Evolutionary conservation across 768 basidiomycete species (phyloP), one percentile per base, ranked within the genome.

Genomic region (Tylopilus intermedius): DNA sequence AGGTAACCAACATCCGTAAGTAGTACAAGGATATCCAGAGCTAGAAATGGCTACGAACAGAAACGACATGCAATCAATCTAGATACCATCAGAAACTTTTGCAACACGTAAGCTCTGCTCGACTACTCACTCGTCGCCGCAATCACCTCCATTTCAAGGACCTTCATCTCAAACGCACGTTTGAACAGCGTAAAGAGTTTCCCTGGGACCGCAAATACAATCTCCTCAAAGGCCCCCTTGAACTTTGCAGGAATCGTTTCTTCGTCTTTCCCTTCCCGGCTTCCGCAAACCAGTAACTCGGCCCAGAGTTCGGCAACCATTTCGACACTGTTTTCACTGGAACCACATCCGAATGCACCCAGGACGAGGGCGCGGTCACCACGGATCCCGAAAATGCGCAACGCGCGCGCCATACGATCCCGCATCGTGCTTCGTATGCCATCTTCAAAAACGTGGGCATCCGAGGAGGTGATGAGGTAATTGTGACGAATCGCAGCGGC

Each of bases 401-500:
- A 60, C 10, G 63, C 67, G 27, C 76, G 74, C 1, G 72, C 77
- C 77, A 78, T 79, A 38, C 78, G 74, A 48, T 78, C 76, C 45
- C 69, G 67, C 75, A 78, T 78, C 29, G 68, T 71, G 43, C 49
- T 54, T 26, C 74, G 70, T 49, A 76, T 74, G 10, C 72, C 72
- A 11, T 71, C 64, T 50, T 68, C 68, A 42, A 73, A 73, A 24
- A 75, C 49, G 43, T 71, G 51, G 6, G 63, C 59, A 46, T 74
- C 69, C 3, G 62, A 62, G 6, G 72, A 60, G 6, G 65, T 59
- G 39, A 74, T 72, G 47, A 47, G 50, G 49, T 74, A 71, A 49
- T 74, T 73, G 40, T 62, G 60, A 44, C 70, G 72, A 22, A 75
- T 73, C 27, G 72, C 71, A 21, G 68, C 72, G 13, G 72, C 75